Percentiles rank a stretch among this genome's conserved stretches.
These are phyloP conservation scores for Rhizopogon parksii DNA, from an alignment of 1,284 basidiomycete genomes.

Conservation along the genomic window DNA sequence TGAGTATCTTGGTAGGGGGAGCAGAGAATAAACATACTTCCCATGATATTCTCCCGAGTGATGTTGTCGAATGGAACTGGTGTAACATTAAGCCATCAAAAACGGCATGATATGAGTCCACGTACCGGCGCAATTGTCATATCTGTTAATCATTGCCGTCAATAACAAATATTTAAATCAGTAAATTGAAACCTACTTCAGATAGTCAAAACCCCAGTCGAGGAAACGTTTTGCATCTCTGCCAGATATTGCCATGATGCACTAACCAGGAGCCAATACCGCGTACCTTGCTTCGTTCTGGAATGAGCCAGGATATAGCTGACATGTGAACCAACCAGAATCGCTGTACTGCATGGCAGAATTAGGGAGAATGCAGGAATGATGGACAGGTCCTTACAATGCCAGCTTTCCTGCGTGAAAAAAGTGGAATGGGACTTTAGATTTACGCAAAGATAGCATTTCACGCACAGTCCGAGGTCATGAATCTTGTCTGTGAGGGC, in stretches of 20 bases:
- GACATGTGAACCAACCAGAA: constrained; percentile 10
- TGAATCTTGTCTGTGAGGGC: constrained; percentile 45
- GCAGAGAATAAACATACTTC: constrained; percentile 35
- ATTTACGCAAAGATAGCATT: neutral
- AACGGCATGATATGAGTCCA: neutral
- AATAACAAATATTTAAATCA: neutral
- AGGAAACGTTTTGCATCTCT: constrained; percentile 43
- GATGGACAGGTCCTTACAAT: neutral
- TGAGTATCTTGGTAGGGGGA: neutral
- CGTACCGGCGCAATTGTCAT: constrained; percentile 45
- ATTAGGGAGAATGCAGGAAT: neutral
- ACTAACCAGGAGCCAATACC: neutral
- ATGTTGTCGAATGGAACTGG: constrained; percentile 46
- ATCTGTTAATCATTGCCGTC: constrained; percentile 28
- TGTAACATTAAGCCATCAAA: neutral
- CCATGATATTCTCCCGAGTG: constrained; percentile 46
- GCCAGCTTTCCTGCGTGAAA: constrained; percentile 1
- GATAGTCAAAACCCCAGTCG: constrained; percentile 53
- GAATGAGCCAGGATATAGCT: constrained; percentile 10
- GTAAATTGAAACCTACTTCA: constrained; percentile 36
- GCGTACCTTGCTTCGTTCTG: constrained; percentile 7
- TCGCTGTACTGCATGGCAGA: constrained; percentile 8
- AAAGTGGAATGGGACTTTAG: neutral
- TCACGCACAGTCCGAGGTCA: constrained; percentile 43
- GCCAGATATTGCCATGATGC: constrained; percentile 11